Evolutionary conservation across 2,329 filamentous ascomycete genomes (phyloP).

Genomic region (Verticillium nonalfalfae): DNA sequence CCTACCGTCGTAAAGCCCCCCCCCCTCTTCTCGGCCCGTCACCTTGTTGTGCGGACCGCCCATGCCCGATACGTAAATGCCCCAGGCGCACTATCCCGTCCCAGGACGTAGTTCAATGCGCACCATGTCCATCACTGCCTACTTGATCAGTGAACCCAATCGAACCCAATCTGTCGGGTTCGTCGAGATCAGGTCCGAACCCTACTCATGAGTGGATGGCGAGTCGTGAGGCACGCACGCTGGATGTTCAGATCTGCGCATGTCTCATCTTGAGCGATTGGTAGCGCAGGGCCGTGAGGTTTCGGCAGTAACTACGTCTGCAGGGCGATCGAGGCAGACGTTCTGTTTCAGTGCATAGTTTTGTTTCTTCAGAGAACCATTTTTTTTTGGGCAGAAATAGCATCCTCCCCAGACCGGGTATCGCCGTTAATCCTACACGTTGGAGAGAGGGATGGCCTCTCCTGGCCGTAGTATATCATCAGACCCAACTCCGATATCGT

Average conservation of each 20-base stretch:
- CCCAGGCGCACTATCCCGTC: conserved; percentile 3
- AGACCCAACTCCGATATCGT: neutral
- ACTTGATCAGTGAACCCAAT: neutral
- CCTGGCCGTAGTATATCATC: neutral
- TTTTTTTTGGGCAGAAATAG: neutral
- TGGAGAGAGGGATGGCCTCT: neutral
- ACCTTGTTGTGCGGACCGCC: neutral
- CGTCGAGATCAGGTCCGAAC: neutral
- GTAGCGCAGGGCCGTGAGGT: too few species aligned
- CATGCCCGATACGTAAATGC: conserved; percentile 2
- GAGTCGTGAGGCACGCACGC: neutral
- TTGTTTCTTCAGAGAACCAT: neutral
- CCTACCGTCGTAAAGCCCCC: too few species aligned
- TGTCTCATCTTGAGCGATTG: too few species aligned
- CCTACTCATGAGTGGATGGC: neutral
- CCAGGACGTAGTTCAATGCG: conserved; percentile 2
- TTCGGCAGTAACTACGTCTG: too few species aligned
- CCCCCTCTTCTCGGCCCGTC: neutral
- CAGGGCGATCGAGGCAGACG: too few species aligned
- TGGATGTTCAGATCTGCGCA: too few species aligned
- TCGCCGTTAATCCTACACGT: conserved; percentile 3
- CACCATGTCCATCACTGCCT: neutral
- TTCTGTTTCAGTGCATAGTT: neutral
- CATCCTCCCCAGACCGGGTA: neutral
- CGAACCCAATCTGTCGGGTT: neutral